Conservation (phyloP, 2,329 filamentous ascomycete genomes). For the Ophiostoma novo-ulmi region DNA sequence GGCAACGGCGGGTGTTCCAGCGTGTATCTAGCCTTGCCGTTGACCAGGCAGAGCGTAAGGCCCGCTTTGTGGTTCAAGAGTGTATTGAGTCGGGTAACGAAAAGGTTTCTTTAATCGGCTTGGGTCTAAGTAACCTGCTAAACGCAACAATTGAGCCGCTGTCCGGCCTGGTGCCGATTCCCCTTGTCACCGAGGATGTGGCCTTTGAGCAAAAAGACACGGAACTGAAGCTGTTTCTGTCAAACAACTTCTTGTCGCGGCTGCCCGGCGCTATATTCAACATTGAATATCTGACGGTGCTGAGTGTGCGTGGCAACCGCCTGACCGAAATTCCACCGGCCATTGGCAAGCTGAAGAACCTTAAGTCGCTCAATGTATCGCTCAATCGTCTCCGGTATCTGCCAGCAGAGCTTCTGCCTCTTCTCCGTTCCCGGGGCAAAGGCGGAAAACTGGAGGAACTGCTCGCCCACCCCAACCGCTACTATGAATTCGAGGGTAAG, state of each 20-base stretch:
- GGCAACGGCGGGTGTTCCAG: conserved; percentile 30
- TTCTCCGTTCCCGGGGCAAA: conserved; percentile 40
- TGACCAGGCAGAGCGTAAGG: conserved; percentile 42
- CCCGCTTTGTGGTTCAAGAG: conserved; percentile 43
- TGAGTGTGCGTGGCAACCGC: conserved; percentile 61
- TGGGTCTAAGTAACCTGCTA: conserved; percentile 50
- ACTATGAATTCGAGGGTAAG: conserved; percentile 29
- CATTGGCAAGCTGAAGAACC: conserved; percentile 53
- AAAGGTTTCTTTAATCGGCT: conserved; percentile 41
- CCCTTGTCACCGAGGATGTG: conserved; percentile 50
- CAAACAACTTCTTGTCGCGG: conserved; percentile 51
- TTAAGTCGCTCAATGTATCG: conserved; percentile 60
- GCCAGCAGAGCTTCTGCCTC: conserved; percentile 57
- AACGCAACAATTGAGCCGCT: conserved; percentile 55
- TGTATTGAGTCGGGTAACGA: conserved; percentile 57
- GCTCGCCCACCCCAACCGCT: conserved; percentile 57
- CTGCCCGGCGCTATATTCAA: conserved; percentile 59
- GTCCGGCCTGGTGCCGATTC: conserved; percentile 50
- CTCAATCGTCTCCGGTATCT: conserved; percentile 58
- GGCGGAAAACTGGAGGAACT: conserved; percentile 47
- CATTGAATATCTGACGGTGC: conserved; percentile 55
- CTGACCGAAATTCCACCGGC: conserved; percentile 56
- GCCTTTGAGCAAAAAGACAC: conserved; percentile 57
- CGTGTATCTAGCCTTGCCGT: conserved; percentile 30
- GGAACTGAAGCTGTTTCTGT: conserved; percentile 56